Percentiles rank a stretch among this genome's conserved stretches.
Evolutionary conservation across 495 filamentous ascomycete species (phyloP).

Genomic region (Tuber magnatum): DNA sequence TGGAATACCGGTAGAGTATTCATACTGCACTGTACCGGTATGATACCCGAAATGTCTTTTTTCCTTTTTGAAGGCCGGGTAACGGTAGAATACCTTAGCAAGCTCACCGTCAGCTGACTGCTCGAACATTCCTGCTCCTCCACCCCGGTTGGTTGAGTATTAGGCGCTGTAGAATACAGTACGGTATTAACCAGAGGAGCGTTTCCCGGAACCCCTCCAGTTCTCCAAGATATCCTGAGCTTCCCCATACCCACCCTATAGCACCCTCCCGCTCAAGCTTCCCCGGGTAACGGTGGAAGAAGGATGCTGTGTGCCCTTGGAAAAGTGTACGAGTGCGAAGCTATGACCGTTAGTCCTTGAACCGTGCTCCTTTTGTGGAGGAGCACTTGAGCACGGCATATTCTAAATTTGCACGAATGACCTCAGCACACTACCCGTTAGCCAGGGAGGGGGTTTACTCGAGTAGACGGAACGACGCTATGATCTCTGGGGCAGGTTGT

Average conservation of each 20-base stretch:
- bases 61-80: neutral
- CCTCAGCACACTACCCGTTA: neutral
- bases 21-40: too few species aligned
- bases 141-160: neutral
- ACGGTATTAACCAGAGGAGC: neutral
- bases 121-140: neutral
- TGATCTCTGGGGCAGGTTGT: neutral
- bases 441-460: neutral
- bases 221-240: neutral
- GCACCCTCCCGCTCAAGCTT: neutral
- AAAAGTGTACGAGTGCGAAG: neutral
- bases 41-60: too few species aligned
- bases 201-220: neutral
- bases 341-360: neutral
- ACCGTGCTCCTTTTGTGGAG: neutral
- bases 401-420: neutral
- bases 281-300: neutral
- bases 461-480: neutral
- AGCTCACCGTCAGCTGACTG: neutral
- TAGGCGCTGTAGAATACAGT: neutral
- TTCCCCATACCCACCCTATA: neutral
- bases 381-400: neutral
- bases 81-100: neutral
- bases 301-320: neutral
- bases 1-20: too few species aligned